phyloP scores from a whole-genome alignment of 1,284 basidiomycete species.

The Papiliotrema laurentii region DNA sequence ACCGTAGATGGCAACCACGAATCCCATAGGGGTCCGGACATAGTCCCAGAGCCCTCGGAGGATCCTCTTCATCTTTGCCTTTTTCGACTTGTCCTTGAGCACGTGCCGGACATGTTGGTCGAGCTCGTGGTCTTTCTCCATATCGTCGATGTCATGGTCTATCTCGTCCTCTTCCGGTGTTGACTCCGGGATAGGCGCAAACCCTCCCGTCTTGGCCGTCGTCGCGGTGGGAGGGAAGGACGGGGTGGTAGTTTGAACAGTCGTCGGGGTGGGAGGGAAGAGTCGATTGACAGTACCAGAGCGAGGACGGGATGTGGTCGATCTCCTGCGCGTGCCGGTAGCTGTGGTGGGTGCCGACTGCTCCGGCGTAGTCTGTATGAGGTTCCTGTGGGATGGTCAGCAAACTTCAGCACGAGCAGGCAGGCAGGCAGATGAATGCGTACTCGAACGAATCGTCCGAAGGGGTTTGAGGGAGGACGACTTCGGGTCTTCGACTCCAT shows the following conservation, averaged over 20 bases:
- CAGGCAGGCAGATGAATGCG: too few relatives aligned
- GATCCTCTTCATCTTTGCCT: constrained; percentile 59
- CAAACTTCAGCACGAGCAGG: too few relatives aligned
- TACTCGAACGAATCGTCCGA: constrained; percentile 16
- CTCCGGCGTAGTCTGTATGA: too few relatives aligned
- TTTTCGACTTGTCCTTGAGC: constrained; percentile 53
- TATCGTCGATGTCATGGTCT: neutral
- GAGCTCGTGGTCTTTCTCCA: constrained; percentile 14
- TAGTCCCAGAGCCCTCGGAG: constrained; percentile 75
- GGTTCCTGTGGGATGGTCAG: too few relatives aligned
- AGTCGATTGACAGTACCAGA: constrained; percentile 16
- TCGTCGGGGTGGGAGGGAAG: constrained; percentile 11
- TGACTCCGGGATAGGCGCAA: constrained; percentile 4
- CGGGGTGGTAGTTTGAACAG: neutral
- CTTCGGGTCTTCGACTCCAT: constrained; percentile 38
- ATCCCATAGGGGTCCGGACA: constrained; percentile 68
- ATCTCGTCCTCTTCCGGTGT: neutral
- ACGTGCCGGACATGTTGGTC: constrained; percentile 69
- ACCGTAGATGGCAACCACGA: constrained; percentile 69
- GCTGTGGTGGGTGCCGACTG: too few relatives aligned
- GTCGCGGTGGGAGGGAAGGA: neutral
- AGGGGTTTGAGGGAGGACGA: constrained; percentile 25
- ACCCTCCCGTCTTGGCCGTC: neutral
- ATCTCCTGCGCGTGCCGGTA: neutral
- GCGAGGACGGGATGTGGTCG: constrained; percentile 7